Conservation (phyloP, 768 basidiomycete species). For the Tubosaeta sp. region DNA sequence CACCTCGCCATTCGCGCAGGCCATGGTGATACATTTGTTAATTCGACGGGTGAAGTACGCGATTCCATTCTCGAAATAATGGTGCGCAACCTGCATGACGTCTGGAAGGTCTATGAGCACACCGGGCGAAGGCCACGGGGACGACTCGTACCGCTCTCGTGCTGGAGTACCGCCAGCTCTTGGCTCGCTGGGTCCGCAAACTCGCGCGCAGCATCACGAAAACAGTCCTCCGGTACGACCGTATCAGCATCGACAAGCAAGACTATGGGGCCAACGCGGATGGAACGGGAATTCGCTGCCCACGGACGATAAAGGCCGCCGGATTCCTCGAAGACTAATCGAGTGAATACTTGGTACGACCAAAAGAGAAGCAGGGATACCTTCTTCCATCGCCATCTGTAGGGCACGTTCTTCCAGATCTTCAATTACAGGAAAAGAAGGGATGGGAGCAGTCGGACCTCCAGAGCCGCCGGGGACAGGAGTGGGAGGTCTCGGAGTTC, state of each 20-base stretch:
- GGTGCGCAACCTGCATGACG: constrained; percentile 86
- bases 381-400: constrained; percentile 49
- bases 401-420: constrained; percentile 48
- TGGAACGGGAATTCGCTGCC: constrained; percentile 69
- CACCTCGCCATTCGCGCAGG: constrained; percentile 78
- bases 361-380: constrained; percentile 29
- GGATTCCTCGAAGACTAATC: constrained; percentile 46
- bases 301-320: constrained; percentile 61
- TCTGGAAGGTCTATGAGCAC: constrained; percentile 37
- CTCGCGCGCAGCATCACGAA: constrained; percentile 86
- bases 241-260: constrained; percentile 88
- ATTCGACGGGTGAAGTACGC: constrained; percentile 85
- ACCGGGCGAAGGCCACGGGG: not conserved
- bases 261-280: constrained; percentile 75
- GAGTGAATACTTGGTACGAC: constrained; percentile 36
- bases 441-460: constrained; percentile 5
- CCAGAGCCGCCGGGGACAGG: constrained; percentile 7
- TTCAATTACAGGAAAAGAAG: constrained; percentile 23
- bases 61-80: constrained; percentile 90
- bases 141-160: constrained; percentile 63
- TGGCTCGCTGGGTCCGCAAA: constrained; percentile 64
- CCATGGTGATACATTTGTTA: constrained; percentile 78
- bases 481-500: constrained; percentile 19
- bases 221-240: constrained; percentile 85
- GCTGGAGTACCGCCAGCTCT: constrained; percentile 80